Percentiles rank a stretch among this genome's conserved stretches.
These are phyloP conservation scores for Parmelia sp. DNA, from an alignment of 495 filamentous ascomycete genomes.

Conservation along the genomic window DNA sequence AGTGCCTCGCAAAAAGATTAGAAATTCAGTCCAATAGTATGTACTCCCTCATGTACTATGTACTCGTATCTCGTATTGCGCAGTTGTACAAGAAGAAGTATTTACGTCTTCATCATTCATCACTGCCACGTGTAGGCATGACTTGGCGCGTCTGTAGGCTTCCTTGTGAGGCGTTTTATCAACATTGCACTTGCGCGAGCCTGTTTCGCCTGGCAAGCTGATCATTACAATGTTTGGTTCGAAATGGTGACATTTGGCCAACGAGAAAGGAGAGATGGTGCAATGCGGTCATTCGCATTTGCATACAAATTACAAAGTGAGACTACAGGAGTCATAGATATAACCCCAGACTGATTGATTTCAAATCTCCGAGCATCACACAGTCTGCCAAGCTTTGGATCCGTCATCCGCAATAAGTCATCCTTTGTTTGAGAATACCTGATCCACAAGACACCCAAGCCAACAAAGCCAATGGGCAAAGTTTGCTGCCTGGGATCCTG, in stretches of 20 bases:
- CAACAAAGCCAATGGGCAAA: neutral
- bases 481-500: conserved; percentile 3
- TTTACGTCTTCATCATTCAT: neutral
- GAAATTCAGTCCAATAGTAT: neutral
- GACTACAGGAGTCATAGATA: neutral
- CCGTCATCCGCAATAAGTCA: neutral
- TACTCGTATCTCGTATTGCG: neutral
- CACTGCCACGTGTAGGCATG: neutral
- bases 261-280: neutral
- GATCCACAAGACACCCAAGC: neutral
- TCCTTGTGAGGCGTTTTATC: neutral
- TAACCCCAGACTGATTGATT: neutral
- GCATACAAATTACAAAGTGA: neutral
- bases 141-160: neutral
- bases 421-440: neutral
- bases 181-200: no score
- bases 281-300: neutral
- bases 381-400: neutral
- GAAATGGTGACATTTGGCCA: neutral
- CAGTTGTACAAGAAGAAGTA: neutral
- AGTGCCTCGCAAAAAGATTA: neutral
- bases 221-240: no score
- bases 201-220: no score
- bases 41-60: no score
- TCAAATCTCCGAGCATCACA: no score